These are phyloP conservation scores for Bruguiera hainesii DNA, from an alignment of 441 rosid species.

Conservation along the genomic window DNA sequence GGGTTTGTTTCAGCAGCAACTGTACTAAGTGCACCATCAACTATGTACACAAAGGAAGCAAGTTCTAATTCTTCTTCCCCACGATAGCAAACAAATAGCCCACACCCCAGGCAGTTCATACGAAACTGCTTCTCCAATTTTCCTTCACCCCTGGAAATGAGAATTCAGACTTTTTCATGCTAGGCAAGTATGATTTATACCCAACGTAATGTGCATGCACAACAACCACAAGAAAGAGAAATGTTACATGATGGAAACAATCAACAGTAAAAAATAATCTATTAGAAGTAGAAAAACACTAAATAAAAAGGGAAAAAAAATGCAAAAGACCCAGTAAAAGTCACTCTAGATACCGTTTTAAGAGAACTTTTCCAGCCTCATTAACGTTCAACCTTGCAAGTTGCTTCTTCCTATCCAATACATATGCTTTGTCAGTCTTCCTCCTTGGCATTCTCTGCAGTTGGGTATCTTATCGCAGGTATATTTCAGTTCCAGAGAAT, in stretches of 20 bases:
- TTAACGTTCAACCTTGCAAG: conserved; percentile 72
- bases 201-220: background rate
- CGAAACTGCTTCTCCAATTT: conserved; percentile 93
- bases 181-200: conserved; percentile 8
- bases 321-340: background rate
- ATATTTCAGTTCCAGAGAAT: no score
- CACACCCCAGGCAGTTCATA: conserved; percentile 87
- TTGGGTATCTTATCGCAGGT: conserved; percentile 62
- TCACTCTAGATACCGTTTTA: conserved; percentile 50
- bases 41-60: conserved; percentile 66
- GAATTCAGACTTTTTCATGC: conserved; percentile 1
- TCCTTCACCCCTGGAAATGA: conserved; percentile 73
- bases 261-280: background rate
- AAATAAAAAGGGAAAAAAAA: background rate
- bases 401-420: conserved; percentile 83
- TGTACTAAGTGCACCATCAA: conserved; percentile 93
- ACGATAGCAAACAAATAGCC: conserved; percentile 86
- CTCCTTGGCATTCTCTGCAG: conserved; percentile 97
- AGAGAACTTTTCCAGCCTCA: conserved; percentile 82
- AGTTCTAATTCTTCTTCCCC: conserved; percentile 80
- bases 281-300: background rate
- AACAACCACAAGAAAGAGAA: background rate
- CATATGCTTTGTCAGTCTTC: conserved; percentile 88
- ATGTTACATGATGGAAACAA: no score
- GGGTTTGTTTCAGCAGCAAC: conserved; percentile 99